Evolutionary conservation across 805 yeast genomes (phyloP), one percentile per base, ranked within the genome.

Genomic region (Kuraishia piskuri): DNA sequence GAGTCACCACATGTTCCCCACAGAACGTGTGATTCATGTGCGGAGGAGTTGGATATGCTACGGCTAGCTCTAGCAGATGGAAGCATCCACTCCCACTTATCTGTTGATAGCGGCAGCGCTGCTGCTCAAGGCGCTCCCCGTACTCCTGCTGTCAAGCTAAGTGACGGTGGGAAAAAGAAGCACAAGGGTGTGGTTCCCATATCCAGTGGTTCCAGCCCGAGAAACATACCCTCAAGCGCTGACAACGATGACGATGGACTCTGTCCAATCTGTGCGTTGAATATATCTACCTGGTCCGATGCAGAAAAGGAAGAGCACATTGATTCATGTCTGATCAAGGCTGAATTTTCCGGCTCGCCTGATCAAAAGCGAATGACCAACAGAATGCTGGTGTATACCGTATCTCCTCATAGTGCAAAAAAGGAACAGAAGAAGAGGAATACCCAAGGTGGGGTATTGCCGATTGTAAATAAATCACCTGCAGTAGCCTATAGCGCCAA

Each of bases 351-450:
- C 51, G 85, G 88, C n/a, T 74, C 81, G 45, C 79, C 83, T 5
- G 79, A 78, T 37, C 77, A 78, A 52, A 75, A 76, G 51, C 67
- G 90, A 47, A 70, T 76, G 3, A 72, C 78, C 26, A 91, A 91
- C 65, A 77, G 96, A 55, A 91, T 94, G 97, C 72, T 94, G 50
- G 94, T 90, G 1, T 90, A 88, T 65, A 79, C 73, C 51, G 72
- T 79, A 50, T 82, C 82, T 0, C 7, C 17, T 8, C 17, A 12
- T 31, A 55, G 59, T 9, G n/a, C 24, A n/a, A 40, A 20, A 9
- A 22, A 10, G 17, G 48, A 31, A 25, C 10, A 22, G 22, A 20
- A 12, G 23, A 12, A 21, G 10, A 22, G 10, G 9, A 19, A 10
- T 23, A 19, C 31, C 9, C 19, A 37, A 21, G 40, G 23, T 21